These are phyloP conservation scores for Agaricales sp. DNA, from an alignment of 1,284 basidiomycete species.

Conservation along the genomic window DNA sequence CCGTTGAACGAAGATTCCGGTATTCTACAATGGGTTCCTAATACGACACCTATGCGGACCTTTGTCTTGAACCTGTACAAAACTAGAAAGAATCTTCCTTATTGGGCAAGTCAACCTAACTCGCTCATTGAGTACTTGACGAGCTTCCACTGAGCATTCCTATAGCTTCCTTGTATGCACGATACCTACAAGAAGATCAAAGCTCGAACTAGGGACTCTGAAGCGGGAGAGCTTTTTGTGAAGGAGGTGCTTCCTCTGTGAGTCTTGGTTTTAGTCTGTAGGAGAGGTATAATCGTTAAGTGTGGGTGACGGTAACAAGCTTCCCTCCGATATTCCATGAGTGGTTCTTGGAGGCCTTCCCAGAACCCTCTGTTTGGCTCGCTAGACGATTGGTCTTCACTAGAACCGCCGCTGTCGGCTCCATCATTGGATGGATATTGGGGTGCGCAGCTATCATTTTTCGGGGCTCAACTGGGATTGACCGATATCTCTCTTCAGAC, in stretches of 20 bases:
- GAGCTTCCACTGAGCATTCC: constrained; percentile 15
- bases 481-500: constrained; percentile 35
- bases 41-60: constrained; percentile 81
- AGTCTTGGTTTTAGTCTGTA: constrained; percentile 14
- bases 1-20: constrained; percentile 97
- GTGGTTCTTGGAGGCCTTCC: constrained; percentile 96
- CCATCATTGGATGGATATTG: constrained; percentile 96
- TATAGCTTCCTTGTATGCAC: constrained; percentile 33
- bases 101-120: constrained; percentile 42
- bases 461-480: not conserved
- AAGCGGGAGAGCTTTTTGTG: constrained; percentile 52
- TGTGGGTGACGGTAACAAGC: constrained; percentile 28
- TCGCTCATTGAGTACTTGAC: constrained; percentile 6
- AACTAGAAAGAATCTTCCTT: constrained; percentile 37
- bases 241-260: constrained; percentile 52
- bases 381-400: constrained; percentile 80
- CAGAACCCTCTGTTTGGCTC: constrained; percentile 94
- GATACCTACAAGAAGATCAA: constrained; percentile 49
- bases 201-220: constrained; percentile 14
- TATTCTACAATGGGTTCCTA: constrained; percentile 97
- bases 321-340: constrained; percentile 89
- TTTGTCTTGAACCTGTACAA: constrained; percentile 74
- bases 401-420: constrained; percentile 94
- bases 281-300: not conserved
- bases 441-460: constrained; percentile 50